A percentile compares a stretch with the other conserved stretches of the same genome.
Evolutionary conservation across 768 basidiomycete species (phyloP).

Genomic region (Amanita molliuscula): DNA sequence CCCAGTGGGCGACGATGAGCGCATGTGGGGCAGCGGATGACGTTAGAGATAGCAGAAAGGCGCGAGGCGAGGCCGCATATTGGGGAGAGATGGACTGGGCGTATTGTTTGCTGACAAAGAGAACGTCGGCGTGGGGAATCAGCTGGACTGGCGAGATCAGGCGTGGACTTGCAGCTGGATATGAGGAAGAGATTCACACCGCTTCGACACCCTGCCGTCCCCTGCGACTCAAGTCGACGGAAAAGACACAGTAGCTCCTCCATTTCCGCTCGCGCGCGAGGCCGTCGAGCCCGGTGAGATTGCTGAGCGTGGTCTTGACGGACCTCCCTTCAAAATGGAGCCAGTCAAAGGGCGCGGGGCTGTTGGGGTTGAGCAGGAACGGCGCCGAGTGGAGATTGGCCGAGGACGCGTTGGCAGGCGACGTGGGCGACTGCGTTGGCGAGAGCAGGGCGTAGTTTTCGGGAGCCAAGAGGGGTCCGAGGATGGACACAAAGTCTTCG

Average conservation of each 20-base stretch:
- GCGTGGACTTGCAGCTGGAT: background rate
- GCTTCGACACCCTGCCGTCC: constrained; percentile 72
- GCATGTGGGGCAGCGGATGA: constrained; percentile 62
- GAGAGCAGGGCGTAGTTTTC: constrained; percentile 54
- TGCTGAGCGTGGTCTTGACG: constrained; percentile 69
- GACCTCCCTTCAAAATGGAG: constrained; percentile 78
- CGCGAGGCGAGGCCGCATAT: constrained; percentile 57
- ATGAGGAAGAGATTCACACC: constrained; percentile 33
- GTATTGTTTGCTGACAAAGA: constrained; percentile 72
- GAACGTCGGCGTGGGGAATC: constrained; percentile 71
- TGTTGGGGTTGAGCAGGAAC: constrained; percentile 34
- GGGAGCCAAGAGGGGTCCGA: constrained; percentile 74
- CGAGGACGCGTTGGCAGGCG: constrained; percentile 22
- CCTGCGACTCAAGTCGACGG: constrained; percentile 66
- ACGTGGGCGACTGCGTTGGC: constrained; percentile 17
- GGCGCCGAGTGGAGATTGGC: constrained; percentile 17
- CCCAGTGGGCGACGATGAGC: constrained; percentile 76
- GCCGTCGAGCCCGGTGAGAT: constrained; percentile 71
- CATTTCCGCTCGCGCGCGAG: constrained; percentile 77
- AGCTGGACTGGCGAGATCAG: constrained; percentile 33
- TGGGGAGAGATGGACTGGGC: constrained; percentile 51
- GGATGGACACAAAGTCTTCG: constrained; percentile 72
- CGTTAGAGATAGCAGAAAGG: constrained; percentile 66
- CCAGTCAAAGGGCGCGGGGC: constrained; percentile 79
- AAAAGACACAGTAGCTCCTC: constrained; percentile 75